These are phyloP conservation scores for Ephemerocybe angulata DNA, from an alignment of 768 basidiomycete species.

Conservation along the genomic window DNA sequence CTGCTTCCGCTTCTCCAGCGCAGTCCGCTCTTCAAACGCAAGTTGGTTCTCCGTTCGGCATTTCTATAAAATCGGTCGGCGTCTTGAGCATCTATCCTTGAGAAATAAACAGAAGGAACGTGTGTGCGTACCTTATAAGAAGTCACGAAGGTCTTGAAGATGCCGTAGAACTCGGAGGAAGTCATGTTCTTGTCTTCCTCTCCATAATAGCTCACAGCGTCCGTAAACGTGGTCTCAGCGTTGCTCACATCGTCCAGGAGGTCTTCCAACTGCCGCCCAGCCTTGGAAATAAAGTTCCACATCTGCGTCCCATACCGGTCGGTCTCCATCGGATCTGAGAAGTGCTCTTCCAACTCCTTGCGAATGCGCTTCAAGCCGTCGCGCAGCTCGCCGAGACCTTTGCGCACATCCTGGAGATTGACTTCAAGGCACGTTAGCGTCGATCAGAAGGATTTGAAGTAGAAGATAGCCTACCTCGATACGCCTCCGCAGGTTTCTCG, in stretches of 20 bases:
- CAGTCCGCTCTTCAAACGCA: constrained; percentile 64
- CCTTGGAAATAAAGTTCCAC: constrained; percentile 84
- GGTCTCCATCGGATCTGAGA: constrained; percentile 61
- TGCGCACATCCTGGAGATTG: constrained; percentile 82
- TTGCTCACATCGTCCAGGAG: constrained; percentile 83
- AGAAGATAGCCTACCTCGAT: constrained; percentile 60
- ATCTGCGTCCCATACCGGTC: constrained; percentile 88
- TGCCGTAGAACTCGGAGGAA: constrained; percentile 90
- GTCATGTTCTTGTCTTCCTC: constrained; percentile 87
- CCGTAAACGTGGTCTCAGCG: constrained; percentile 78
- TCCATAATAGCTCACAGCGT: constrained; percentile 88
- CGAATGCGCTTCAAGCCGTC: constrained; percentile 77
- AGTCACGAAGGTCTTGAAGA: constrained; percentile 95
- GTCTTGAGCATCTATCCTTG: neutral
- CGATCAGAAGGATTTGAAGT: neutral
- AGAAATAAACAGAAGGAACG: neutral
- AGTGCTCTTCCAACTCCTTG: constrained; percentile 76
- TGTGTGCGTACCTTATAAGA: constrained; percentile 70
- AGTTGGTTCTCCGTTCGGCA: constrained; percentile 79
- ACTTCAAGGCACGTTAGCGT: constrained; percentile 42
- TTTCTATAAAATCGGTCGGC: constrained; percentile 63
- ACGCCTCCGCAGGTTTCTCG: constrained; percentile 85
- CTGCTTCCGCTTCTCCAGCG: constrained; percentile 65
- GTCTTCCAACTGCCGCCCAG: constrained; percentile 72
- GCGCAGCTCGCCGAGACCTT: constrained; percentile 66